phyloP scores from a whole-genome alignment of 2,329 filamentous ascomycete genomes.

The Scolecobasidium constrictum region DNA sequence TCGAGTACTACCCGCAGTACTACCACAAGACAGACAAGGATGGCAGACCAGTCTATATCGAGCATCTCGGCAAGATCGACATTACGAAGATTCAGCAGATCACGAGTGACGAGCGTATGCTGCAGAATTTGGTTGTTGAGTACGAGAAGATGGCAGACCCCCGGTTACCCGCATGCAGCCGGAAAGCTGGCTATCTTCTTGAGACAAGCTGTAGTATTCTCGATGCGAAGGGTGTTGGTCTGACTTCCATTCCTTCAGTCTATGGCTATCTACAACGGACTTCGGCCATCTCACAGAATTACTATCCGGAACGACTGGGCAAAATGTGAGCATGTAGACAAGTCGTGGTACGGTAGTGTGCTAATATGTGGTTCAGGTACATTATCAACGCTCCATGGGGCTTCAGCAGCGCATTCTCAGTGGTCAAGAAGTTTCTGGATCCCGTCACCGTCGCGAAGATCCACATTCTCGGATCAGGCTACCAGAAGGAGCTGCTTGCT shows the following conservation, averaged over 20 bases:
- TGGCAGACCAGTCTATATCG: conserved; percentile 93
- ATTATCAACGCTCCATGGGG: conserved; percentile 98
- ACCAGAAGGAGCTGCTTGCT: conserved; percentile 71
- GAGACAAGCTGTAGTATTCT: conserved; percentile 96
- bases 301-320: conserved; percentile 95
- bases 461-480: conserved; percentile 70
- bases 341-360: no score
- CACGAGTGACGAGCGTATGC: conserved; percentile 85
- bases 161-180: conserved; percentile 86
- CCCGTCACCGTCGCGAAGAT: conserved; percentile 97
- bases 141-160: conserved; percentile 95
- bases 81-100: conserved; percentile 84
- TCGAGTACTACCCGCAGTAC: conserved; percentile 93
- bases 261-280: conserved; percentile 81
- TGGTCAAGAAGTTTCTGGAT: conserved; percentile 91
- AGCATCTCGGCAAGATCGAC: conserved; percentile 90
- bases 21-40: conserved; percentile 99
- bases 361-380: no score
- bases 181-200: conserved; percentile 77
- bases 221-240: conserved; percentile 86
- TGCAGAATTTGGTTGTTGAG: conserved; percentile 91
- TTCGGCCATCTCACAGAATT: conserved; percentile 89
- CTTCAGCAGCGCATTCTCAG: conserved; percentile 73
- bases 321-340: no score
- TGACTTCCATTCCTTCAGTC: conserved; percentile 70